phyloP scores from a whole-genome alignment of 495 filamentous ascomycete genomes.

The Neurospora sp. region DNA sequence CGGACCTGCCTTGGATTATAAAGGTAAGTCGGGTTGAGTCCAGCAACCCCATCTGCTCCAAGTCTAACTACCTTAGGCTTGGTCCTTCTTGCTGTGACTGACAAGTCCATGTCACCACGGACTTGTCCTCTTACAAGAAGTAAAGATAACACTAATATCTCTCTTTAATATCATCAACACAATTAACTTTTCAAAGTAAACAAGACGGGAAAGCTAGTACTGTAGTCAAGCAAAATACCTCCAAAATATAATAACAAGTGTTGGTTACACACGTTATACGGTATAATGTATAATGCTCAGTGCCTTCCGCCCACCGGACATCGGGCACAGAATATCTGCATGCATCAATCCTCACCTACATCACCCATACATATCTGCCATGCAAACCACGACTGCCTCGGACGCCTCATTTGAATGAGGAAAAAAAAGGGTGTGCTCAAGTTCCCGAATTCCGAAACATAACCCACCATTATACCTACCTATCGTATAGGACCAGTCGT shows the following conservation, averaged over 20 bases:
- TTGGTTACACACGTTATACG: background rate
- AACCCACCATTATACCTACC: background rate
- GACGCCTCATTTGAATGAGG: background rate
- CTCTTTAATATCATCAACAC: background rate
- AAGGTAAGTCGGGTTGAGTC: no score
- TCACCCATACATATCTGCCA: background rate
- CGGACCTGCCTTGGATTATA: no score
- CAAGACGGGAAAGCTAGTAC: background rate
- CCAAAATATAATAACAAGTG: background rate
- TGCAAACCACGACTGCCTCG: background rate
- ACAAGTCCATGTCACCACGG: no score
- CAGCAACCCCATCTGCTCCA: no score
- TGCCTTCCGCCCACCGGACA: background rate
- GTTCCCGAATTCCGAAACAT: background rate
- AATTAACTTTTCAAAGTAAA: background rate
- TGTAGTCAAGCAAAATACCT: background rate
- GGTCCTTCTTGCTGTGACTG: no score
- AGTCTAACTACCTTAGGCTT: no score
- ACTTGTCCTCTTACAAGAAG: no score
- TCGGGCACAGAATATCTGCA: background rate
- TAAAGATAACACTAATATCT: no score
- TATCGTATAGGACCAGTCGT: background rate
- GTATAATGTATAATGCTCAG: background rate
- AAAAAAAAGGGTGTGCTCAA: background rate
- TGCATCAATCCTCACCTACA: background rate